Conservation (phyloP, 768 basidiomycete genomes). For the Dentipellis fragilis region DNA sequence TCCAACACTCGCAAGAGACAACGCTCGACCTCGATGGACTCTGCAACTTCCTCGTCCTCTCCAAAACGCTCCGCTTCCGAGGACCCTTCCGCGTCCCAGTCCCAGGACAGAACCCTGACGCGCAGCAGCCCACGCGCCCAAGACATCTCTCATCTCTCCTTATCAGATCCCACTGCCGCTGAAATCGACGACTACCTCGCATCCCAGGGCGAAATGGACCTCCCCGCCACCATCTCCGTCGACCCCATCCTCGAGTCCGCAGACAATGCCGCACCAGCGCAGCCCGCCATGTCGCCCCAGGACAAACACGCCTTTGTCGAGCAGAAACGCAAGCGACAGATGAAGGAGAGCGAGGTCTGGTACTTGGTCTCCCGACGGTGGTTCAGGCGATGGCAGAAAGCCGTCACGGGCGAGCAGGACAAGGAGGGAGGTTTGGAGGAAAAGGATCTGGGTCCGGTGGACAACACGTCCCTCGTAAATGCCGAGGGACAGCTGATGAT, state of each 20-base stretch:
- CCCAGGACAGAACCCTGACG: slow-evolving; percentile 23
- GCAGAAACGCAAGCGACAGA: slow-evolving; percentile 31
- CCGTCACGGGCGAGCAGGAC: slow-evolving; percentile 57
- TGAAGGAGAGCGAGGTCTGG: slow-evolving; percentile 68
- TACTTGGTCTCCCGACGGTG: slow-evolving; percentile 62
- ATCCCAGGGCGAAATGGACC: slow-evolving; percentile 21
- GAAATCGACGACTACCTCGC: slow-evolving; percentile 50
- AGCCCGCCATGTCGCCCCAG: slow-evolving; percentile 20
- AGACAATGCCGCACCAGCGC: slow-evolving; percentile 7
- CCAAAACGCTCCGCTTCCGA: slow-evolving; percentile 75
- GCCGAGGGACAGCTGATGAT: slow-evolving; percentile 34
- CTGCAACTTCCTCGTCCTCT: slow-evolving; percentile 60
- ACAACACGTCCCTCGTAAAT: slow-evolving; percentile 62
- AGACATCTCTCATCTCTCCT: slow-evolving; percentile 12
- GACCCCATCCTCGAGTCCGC: neutral
- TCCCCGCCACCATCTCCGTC: slow-evolving; percentile 1
- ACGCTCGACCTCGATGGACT: slow-evolving; percentile 68
- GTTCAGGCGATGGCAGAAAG: slow-evolving; percentile 69
- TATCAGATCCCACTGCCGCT: slow-evolving; percentile 21
- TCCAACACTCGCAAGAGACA: slow-evolving; percentile 23
- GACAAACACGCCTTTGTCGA: slow-evolving; percentile 46
- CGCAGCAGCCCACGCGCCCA: slow-evolving; percentile 22
- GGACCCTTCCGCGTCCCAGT: slow-evolving; percentile 37
- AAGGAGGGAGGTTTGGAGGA: slow-evolving; percentile 58
- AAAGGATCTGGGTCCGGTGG: slow-evolving; percentile 59